These are phyloP conservation scores for Fistulinella prunicolor DNA, from an alignment of 768 basidiomycete species.

Conservation along the genomic window DNA sequence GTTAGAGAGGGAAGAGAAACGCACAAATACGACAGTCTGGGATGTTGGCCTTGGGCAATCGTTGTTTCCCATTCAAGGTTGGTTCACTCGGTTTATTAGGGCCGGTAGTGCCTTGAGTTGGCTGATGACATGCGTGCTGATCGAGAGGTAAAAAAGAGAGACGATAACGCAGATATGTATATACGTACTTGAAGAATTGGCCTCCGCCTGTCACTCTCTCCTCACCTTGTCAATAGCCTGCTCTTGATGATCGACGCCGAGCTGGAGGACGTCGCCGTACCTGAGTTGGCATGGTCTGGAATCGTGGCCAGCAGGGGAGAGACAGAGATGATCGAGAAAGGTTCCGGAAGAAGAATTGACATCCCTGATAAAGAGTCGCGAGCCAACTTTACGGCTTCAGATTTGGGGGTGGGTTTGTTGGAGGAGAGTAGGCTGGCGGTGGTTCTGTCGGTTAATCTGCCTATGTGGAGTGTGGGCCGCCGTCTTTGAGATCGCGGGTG, in stretches of 20 bases:
- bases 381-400: constrained; percentile 97
- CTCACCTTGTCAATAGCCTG: constrained; percentile 95
- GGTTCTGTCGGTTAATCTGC: constrained; percentile 89
- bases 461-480: constrained; percentile 75
- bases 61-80: constrained; percentile 24
- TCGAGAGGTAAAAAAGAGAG: background rate
- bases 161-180: background rate
- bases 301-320: constrained; percentile 82
- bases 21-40: constrained; percentile 93
- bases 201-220: constrained; percentile 84
- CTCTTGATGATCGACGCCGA: constrained; percentile 97
- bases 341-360: constrained; percentile 90
- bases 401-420: constrained; percentile 90
- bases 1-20: constrained; percentile 27
- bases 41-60: constrained; percentile 41
- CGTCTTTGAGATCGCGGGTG: constrained; percentile 73
- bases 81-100: constrained; percentile 11
- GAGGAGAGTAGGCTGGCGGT: constrained; percentile 68
- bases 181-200: constrained; percentile 78
- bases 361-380: constrained; percentile 86
- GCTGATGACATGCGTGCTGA: constrained; percentile 70
- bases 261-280: constrained; percentile 92
- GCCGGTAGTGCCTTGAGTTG: constrained; percentile 67
- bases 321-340: constrained; percentile 89
- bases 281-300: constrained; percentile 73